phyloP scores from a whole-genome alignment of 257 asterid genomes.

The Striga asiatica region DNA sequence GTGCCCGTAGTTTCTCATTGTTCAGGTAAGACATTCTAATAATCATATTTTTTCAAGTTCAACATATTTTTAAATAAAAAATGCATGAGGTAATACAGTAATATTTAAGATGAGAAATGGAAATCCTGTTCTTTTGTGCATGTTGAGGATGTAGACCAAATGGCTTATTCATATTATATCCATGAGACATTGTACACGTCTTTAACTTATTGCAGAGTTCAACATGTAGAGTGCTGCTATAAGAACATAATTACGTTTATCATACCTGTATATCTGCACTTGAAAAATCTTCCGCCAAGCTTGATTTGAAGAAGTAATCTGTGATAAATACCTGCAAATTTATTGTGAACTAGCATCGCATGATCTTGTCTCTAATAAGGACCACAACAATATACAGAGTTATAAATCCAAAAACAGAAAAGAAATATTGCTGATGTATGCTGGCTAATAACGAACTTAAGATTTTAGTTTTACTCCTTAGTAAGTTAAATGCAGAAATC shows the following conservation, averaged over 20 bases:
- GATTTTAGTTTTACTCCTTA: neutral
- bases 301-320: slow-evolving; percentile 85
- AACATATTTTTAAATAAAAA: too few species aligned
- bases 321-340: slow-evolving; percentile 73
- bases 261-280: slow-evolving; percentile 79
- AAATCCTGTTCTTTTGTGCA: neutral
- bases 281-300: slow-evolving; percentile 61
- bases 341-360: slow-evolving; percentile 15
- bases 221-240: neutral
- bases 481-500: slow-evolving; percentile 7
- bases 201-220: neutral
- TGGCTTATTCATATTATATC: neutral
- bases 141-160: neutral
- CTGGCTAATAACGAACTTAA: too few species aligned
- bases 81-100: neutral
- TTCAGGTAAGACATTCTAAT: neutral
- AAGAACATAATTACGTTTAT: neutral
- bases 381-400: neutral
- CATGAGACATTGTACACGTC: neutral
- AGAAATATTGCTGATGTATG: too few species aligned
- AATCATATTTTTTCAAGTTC: neutral
- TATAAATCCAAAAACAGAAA: neutral
- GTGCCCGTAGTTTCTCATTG: too few species aligned
- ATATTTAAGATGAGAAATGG: neutral
- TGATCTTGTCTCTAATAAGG: neutral